Evolutionary conservation across 768 basidiomycete species (phyloP).

Genomic region (Tricholomella constricta): DNA sequence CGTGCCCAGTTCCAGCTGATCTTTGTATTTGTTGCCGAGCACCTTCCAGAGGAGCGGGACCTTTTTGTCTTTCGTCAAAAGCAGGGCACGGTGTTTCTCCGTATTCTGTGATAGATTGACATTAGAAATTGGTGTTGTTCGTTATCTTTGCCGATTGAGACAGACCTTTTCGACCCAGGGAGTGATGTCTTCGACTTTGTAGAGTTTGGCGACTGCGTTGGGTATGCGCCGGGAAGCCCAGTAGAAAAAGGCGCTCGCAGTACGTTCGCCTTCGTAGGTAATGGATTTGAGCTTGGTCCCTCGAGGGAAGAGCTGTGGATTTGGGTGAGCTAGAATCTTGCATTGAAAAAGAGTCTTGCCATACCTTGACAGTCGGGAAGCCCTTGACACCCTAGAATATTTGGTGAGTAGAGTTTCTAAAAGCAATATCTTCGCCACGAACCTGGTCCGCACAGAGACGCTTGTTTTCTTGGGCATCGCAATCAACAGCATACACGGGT

Average conservation of each 20-base stretch:
- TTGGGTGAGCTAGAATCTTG: slow-evolving; percentile 2
- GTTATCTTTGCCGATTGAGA: too few species aligned
- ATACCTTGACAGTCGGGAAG: slow-evolving; percentile 90
- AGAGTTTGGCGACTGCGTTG: slow-evolving; percentile 63
- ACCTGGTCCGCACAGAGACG: slow-evolving; percentile 80
- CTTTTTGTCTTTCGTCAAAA: slow-evolving; percentile 75
- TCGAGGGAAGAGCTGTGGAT: slow-evolving; percentile 69
- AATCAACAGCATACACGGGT: slow-evolving; percentile 92
- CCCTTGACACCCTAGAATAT: slow-evolving; percentile 68
- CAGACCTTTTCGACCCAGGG: slow-evolving; percentile 72
- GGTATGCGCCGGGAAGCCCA: slow-evolving; percentile 78
- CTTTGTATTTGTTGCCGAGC: slow-evolving; percentile 70
- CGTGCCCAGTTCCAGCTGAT: slow-evolving; percentile 60
- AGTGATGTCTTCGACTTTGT: slow-evolving; percentile 54
- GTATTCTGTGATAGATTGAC: slow-evolving; percentile 20
- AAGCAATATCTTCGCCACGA: slow-evolving; percentile 2
- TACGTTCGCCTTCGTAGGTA: slow-evolving; percentile 72
- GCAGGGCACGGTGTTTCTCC: slow-evolving; percentile 55
- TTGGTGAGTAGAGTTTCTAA: not conserved
- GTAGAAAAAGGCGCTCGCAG: slow-evolving; percentile 70
- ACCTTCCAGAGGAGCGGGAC: slow-evolving; percentile 82
- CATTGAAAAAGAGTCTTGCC: not conserved
- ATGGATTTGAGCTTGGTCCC: slow-evolving; percentile 65
- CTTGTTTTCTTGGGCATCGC: slow-evolving; percentile 82
- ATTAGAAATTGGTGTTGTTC: not conserved